Evolutionary conservation across 1,284 basidiomycete genomes (phyloP).

Genomic region (Trichosporon asahii): DNA sequence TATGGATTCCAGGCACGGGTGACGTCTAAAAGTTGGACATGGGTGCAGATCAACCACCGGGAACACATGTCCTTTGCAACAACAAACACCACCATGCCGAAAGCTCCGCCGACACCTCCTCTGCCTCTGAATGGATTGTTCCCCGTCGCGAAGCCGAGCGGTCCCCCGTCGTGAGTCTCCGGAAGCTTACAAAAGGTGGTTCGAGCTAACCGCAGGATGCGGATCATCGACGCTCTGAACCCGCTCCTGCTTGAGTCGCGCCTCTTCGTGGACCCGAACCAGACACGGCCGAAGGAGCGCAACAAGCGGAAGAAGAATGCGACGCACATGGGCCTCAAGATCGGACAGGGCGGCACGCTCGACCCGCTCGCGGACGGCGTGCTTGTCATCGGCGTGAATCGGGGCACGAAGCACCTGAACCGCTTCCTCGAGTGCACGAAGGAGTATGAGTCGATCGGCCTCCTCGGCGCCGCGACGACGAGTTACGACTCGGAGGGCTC

Average conservation of each 20-base stretch:
- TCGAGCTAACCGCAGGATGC: constrained; percentile 64
- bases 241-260: constrained; percentile 70
- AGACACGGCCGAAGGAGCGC: constrained; percentile 20
- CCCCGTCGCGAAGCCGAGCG: constrained; percentile 52
- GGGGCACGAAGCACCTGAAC: constrained; percentile 82
- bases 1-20: constrained; percentile 3
- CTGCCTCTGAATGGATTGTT: constrained; percentile 52
- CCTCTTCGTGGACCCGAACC: constrained; percentile 64
- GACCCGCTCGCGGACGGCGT: constrained; percentile 87
- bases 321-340: constrained; percentile 47
- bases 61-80: not conserved
- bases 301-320: constrained; percentile 43
- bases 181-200: too few relatives aligned
- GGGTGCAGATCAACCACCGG: not conserved
- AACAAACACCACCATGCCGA: constrained; percentile 39
- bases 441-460: constrained; percentile 85
- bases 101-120: constrained; percentile 37
- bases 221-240: constrained; percentile 81
- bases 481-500: constrained; percentile 88
- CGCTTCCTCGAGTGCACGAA: constrained; percentile 89
- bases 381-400: constrained; percentile 80
- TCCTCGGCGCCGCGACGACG: constrained; percentile 92
- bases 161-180: constrained; percentile 46
- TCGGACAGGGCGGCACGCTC: constrained; percentile 63
- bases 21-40: constrained; percentile 1